A percentile compares a stretch with the other conserved stretches of the same genome.
phyloP scores from a whole-genome alignment of 2,329 filamentous ascomycete species.

The Lasiodiplodia sp. region DNA sequence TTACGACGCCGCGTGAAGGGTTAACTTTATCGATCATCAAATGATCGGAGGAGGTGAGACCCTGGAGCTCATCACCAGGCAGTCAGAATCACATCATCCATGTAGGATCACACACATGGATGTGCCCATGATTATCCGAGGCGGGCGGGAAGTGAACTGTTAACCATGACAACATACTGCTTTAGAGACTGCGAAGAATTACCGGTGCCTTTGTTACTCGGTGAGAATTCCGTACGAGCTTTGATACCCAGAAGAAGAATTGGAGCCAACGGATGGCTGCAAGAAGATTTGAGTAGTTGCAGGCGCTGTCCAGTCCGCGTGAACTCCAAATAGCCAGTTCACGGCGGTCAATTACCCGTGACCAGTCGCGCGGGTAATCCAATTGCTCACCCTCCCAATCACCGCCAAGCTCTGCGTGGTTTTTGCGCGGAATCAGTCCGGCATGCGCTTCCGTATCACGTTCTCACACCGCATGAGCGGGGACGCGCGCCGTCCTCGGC shows the following conservation, averaged over 20 bases:
- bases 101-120: no score
- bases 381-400: background rate
- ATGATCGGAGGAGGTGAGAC: no score
- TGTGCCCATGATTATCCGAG: no score
- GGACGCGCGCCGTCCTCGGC: conserved; percentile 10
- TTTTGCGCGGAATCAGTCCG: conserved; percentile 3
- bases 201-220: background rate
- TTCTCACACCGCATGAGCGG: conserved; percentile 7
- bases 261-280: background rate
- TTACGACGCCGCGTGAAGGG: no score
- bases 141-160: background rate
- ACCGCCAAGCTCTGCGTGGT: conserved; percentile 2
- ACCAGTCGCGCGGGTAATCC: background rate
- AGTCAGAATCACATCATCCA: no score
- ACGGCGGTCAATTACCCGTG: background rate
- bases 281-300: background rate
- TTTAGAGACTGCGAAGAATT: background rate
- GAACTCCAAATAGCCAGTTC: background rate
- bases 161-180: background rate
- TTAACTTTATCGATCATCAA: no score
- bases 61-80: no score
- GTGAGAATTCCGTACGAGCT: no score
- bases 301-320: background rate
- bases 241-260: background rate
- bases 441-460: background rate